phyloP scores from a whole-genome alignment of 257 asterid species.

The Cruciata laevipes region DNA sequence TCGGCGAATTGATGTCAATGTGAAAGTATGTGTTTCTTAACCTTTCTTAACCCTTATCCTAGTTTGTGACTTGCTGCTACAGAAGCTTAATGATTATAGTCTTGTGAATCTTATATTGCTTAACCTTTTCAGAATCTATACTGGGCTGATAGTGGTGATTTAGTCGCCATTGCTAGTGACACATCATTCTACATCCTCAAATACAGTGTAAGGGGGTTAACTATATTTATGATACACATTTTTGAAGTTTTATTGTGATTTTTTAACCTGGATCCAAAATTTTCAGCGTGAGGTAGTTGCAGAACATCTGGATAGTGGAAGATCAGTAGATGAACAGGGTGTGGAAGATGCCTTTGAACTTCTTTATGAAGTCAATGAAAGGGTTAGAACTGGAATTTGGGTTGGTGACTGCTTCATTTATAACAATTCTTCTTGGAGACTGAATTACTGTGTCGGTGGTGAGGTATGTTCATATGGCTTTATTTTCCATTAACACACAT shows the following conservation, averaged over 20 bases:
- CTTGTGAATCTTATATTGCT: constrained; percentile 7
- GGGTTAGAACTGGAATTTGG: constrained; percentile 97
- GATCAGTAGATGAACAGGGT: constrained; percentile 84
- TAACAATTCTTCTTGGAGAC: constrained; percentile 93
- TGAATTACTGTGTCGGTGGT: constrained; percentile 96
- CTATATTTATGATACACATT: background rate
- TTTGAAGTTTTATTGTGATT: constrained; percentile 14
- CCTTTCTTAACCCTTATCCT: background rate
- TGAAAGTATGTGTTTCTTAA: constrained; percentile 50
- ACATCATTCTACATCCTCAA: constrained; percentile 80
- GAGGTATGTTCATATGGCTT: constrained; percentile 45
- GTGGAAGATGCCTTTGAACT: constrained; percentile 98
- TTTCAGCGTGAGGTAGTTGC: constrained; percentile 94
- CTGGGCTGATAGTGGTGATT: constrained; percentile 95
- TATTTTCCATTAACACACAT: background rate
- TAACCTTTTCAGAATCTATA: constrained; percentile 68
- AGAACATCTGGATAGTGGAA: constrained; percentile 86
- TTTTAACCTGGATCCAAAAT: constrained; percentile 15
- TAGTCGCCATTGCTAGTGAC: constrained; percentile 83
- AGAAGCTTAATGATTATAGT: background rate
- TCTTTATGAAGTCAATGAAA: constrained; percentile 87
- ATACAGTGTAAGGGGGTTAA: constrained; percentile 45
- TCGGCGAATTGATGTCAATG: constrained; percentile 84
- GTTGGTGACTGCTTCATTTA: constrained; percentile 99
- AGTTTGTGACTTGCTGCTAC: constrained; percentile 15